These are phyloP conservation scores for Globisporangium perplexum DNA, from an alignment of 352 stramenopile species.

Conservation along the genomic window DNA sequence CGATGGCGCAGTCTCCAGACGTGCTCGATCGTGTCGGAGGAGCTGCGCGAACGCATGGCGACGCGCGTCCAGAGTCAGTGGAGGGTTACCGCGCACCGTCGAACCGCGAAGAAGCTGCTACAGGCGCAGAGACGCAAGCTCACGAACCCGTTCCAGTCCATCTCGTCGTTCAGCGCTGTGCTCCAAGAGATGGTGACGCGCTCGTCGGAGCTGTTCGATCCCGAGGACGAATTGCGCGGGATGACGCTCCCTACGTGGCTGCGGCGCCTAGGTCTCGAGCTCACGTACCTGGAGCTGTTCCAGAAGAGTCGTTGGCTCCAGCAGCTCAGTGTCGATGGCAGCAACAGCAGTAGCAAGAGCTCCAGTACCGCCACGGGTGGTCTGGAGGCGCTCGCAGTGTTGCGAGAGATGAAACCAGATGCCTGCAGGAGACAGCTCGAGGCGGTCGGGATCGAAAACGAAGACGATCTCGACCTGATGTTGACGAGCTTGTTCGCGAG, in stretches of 20 bases:
- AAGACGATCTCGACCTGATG: conserved; percentile 40
- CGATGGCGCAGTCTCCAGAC: conserved; percentile 28
- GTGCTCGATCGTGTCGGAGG: conserved; percentile 23
- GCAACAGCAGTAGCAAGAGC: background rate
- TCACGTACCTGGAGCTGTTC: conserved; percentile 39
- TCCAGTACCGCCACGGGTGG: background rate
- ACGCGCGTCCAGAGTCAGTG: conserved; percentile 53
- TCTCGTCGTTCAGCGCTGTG: conserved; percentile 24
- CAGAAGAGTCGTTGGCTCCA: conserved; percentile 25
- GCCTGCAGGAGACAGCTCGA: conserved; percentile 17
- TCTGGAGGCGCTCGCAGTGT: conserved; percentile 24
- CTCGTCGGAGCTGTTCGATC: conserved; percentile 38
- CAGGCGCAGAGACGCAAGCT: conserved; percentile 42
- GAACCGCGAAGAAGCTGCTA: conserved; percentile 39
- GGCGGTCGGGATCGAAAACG: conserved; percentile 30
- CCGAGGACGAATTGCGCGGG: conserved; percentile 47
- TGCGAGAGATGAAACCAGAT: conserved; percentile 6
- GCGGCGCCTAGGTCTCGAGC: conserved; percentile 42
- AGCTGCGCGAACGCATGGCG: conserved; percentile 49
- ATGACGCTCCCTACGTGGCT: conserved; percentile 53
- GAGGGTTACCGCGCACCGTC: conserved; percentile 45
- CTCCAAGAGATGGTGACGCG: conserved; percentile 23
- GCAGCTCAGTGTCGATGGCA: background rate
- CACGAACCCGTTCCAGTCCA: conserved; percentile 39
- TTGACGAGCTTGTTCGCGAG: conserved; percentile 47